Evolutionary conservation across 768 basidiomycete species (phyloP).

Genomic region (Phanerochaete carnosa): DNA sequence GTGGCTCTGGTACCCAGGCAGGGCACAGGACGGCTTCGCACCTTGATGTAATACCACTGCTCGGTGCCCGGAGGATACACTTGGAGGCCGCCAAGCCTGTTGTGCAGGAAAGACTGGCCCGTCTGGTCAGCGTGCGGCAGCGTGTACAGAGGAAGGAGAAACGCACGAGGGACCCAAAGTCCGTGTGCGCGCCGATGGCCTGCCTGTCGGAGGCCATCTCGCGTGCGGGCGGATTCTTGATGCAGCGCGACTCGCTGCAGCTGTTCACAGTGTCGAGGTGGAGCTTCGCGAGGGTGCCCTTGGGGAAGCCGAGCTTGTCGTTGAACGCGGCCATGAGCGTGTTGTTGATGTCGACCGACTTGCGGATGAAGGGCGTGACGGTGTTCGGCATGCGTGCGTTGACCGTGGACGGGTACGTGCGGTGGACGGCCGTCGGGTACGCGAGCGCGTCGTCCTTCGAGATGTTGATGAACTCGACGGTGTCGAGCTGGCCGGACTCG

Average conservation of each 20-base stretch:
- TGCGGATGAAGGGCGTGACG: constrained; percentile 27
- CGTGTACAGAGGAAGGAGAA: background rate
- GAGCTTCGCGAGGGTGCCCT: constrained; percentile 22
- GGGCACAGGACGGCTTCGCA: constrained; percentile 10
- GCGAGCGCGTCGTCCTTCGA: constrained; percentile 35
- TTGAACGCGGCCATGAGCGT: constrained; percentile 30
- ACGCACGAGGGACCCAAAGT: constrained; percentile 31
- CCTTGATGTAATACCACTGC: constrained; percentile 68
- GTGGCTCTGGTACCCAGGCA: background rate
- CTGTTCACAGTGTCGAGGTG: constrained; percentile 27
- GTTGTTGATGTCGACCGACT: constrained; percentile 26
- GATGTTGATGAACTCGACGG: constrained; percentile 35
- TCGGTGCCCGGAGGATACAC: constrained; percentile 60
- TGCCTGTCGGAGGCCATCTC: constrained; percentile 18
- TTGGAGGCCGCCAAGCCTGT: constrained; percentile 67
- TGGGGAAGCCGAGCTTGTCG: constrained; percentile 29
- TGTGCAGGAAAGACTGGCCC: constrained; percentile 61
- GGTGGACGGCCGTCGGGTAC: constrained; percentile 27
- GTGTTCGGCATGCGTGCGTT: constrained; percentile 25
- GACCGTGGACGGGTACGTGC: constrained; percentile 31
- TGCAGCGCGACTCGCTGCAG: constrained; percentile 29
- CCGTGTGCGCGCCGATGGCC: constrained; percentile 32
- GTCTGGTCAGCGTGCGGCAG: background rate
- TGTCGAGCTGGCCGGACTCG: constrained; percentile 28
- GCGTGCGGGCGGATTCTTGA: constrained; percentile 28